Base-by-base conservation (phyloP, 148 eudicot species). In the Talinum fruticosum region DNA sequence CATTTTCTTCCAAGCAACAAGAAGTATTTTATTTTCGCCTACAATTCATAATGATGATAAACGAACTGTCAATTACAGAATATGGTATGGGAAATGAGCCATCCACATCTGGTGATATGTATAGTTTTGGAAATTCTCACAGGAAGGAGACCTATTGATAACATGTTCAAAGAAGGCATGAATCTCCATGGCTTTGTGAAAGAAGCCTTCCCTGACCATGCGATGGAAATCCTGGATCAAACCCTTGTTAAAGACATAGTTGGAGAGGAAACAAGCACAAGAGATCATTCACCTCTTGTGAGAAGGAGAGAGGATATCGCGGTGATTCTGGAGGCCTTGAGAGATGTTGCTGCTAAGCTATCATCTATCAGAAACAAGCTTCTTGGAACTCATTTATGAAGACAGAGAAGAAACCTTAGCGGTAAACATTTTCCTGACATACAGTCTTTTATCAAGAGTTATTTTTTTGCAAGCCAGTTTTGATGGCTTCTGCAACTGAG, bases 101-200 rank as follows among this genome's bases (percentile, higher is more conserved):
- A 37, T 80, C 86, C 19, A 75, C 72, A 37, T 6, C 57, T 4
- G 83, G 83, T 1, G 78, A 83, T 23, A 51, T 76, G 67, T 83
- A 83, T 62, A 79, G 86, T 71, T 83, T 75, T 19, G 86, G 80
- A 44, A 72, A 80, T 66, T 36, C 57, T 80, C 7, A 83, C 80
- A 19, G 73, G 82, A 26, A 83, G 47, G 77, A 79, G 79, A 32
- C 78, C 86, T 5, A 80, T 78, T 0, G 57, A 74, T 49, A 69
- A 64, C 47, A 80, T 67, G 66, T 69, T 80, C 33, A 80, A 13
- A 6, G 75, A 35, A 34, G 81, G 78, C 14, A 33, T 73, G 49
- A 83, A 36, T 44, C 69, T 83, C 19, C 66, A 71, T 24, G 26
- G 34, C 2, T 83, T 49, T 36, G 78, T 66, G 8, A 74, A 73